Conservation (phyloP, 331 rosid species). For the Acacia pycnantha region DNA sequence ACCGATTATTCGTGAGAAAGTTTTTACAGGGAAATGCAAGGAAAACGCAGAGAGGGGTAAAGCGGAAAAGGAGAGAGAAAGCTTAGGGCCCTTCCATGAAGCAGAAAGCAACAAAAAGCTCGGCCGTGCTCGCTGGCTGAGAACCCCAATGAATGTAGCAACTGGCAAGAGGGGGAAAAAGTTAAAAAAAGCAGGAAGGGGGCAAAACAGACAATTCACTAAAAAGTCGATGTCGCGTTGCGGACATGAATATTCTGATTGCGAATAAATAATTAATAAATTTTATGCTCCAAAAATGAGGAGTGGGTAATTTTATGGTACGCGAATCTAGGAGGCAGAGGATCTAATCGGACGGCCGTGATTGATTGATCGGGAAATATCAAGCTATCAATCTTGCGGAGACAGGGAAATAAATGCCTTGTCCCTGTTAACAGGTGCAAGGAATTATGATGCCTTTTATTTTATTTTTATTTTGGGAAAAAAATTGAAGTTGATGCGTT, state of each 20-base stretch:
- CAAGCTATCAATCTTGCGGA: constrained; percentile 26
- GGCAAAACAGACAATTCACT: constrained; percentile 43
- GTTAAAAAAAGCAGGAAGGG: constrained; percentile 30
- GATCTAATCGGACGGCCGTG: constrained; percentile 35
- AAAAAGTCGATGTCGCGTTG: constrained; percentile 27
- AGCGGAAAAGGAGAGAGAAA: constrained; percentile 31
- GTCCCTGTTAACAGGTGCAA: constrained; percentile 45
- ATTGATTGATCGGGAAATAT: constrained; percentile 27
- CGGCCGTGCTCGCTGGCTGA: constrained; percentile 35
- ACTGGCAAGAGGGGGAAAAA: constrained; percentile 12
- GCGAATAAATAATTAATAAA: background rate
- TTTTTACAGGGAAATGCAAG: constrained; percentile 27
- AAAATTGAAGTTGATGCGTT: background rate
- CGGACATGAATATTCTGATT: background rate
- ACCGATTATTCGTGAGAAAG: constrained; percentile 19
- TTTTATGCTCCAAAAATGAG: constrained; percentile 9
- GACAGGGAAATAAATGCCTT: constrained; percentile 40
- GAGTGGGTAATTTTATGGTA: constrained; percentile 23
- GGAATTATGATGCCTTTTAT: constrained; percentile 31
- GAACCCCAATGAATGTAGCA: constrained; percentile 36
- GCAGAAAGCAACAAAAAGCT: constrained; percentile 63
- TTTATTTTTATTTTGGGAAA: background rate
- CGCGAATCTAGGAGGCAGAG: constrained; percentile 15
- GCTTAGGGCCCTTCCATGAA: constrained; percentile 70
- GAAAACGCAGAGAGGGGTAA: constrained; percentile 19